Percentiles rank a stretch among this genome's conserved stretches.
phyloP scores from a whole-genome alignment of 2,329 filamentous ascomycete species.

The Colletotrichum navitas region DNA sequence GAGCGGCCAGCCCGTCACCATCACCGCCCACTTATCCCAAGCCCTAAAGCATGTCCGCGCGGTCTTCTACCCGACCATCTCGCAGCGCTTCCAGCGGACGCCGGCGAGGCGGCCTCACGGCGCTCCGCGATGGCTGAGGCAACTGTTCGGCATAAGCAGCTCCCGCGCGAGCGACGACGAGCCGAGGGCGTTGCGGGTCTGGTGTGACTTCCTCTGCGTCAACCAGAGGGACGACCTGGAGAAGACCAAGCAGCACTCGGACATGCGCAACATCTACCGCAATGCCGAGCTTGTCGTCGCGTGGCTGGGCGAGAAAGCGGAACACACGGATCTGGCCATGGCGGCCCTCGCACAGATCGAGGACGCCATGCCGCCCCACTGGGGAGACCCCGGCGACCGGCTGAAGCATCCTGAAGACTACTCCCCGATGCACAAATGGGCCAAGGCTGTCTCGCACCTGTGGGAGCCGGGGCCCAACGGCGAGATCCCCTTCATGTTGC shows the following conservation, averaged over 20 bases:
- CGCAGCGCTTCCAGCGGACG: constrained; percentile 42
- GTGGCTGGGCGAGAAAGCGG: constrained; percentile 50
- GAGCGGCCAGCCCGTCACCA: constrained; percentile 45
- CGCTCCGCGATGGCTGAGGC: constrained; percentile 44
- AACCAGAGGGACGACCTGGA: constrained; percentile 48
- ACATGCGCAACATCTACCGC: constrained; percentile 49
- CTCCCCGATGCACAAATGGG: constrained; percentile 50
- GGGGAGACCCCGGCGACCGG: constrained; percentile 51
- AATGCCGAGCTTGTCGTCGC: constrained; percentile 51
- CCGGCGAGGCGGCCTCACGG: constrained; percentile 39
- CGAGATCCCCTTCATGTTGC: constrained; percentile 43
- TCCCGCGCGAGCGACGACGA: constrained; percentile 30
- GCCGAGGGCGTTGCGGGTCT: constrained; percentile 46
- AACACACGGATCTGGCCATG: constrained; percentile 47
- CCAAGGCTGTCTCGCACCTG: constrained; percentile 46
- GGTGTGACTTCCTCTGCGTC: constrained; percentile 51
- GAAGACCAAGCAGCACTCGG: constrained; percentile 47
- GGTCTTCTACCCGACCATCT: constrained; percentile 49
- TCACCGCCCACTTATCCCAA: constrained; percentile 48
- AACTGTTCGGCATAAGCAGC: constrained; percentile 41
- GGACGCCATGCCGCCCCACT: constrained; percentile 49
- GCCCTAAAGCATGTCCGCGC: constrained; percentile 51
- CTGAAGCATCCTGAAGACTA: constrained; percentile 52
- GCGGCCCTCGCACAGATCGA: constrained; percentile 48
- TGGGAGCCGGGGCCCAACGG: constrained; percentile 46